These are phyloP conservation scores for Curvularia spicifera DNA, from an alignment of 2,329 filamentous ascomycete genomes.

Conservation along the genomic window DNA sequence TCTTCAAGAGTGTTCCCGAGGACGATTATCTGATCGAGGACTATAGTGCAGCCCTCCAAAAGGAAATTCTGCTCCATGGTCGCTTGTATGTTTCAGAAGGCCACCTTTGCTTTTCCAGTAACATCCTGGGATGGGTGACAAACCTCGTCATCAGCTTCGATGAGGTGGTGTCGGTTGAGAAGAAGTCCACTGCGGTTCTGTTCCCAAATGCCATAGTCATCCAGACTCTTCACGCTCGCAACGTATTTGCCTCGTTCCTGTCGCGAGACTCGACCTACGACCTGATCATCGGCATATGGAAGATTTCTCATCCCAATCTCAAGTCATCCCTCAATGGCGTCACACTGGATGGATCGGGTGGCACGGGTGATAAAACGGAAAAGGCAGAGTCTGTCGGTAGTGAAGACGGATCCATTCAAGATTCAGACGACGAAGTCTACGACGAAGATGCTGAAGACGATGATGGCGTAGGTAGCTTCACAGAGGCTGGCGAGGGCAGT, in stretches of 20 bases:
- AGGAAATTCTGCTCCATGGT: slow-evolving; percentile 93
- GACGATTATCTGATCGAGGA: slow-evolving; percentile 98
- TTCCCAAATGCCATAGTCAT: slow-evolving; percentile 99
- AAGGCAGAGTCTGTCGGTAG: slow-evolving; percentile 70
- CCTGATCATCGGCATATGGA: slow-evolving; percentile 97
- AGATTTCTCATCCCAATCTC: slow-evolving; percentile 89
- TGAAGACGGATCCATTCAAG: slow-evolving; percentile 61
- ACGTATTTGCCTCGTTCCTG: slow-evolving; percentile 94
- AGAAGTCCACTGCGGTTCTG: slow-evolving; percentile 90
- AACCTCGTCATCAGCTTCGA: slow-evolving; percentile 98
- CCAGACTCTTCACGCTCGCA: slow-evolving; percentile 91
- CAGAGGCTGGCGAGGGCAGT: slow-evolving; percentile 62
- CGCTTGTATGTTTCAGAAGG: slow-evolving; percentile 96
- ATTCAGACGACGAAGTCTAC: slow-evolving; percentile 77
- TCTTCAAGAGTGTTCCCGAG: slow-evolving; percentile 96
- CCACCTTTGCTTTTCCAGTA: slow-evolving; percentile 98
- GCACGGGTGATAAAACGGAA: slow-evolving; percentile 87
- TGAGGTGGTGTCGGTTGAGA: slow-evolving; percentile 95
- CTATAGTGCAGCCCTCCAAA: slow-evolving; percentile 94
- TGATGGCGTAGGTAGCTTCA: slow-evolving; percentile 69
- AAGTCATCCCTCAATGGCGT: slow-evolving; percentile 92
- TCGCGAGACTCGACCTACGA: slow-evolving; percentile 96
- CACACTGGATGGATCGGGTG: slow-evolving; percentile 70
- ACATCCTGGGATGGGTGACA: slow-evolving; percentile 97
- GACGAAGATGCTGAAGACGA: slow-evolving; percentile 81